A percentile compares a stretch with the other conserved stretches of the same genome.
These are phyloP conservation scores for Schoenoplectus triqueter DNA, from an alignment of 202 grass and related monocot species.

Conservation along the genomic window DNA sequence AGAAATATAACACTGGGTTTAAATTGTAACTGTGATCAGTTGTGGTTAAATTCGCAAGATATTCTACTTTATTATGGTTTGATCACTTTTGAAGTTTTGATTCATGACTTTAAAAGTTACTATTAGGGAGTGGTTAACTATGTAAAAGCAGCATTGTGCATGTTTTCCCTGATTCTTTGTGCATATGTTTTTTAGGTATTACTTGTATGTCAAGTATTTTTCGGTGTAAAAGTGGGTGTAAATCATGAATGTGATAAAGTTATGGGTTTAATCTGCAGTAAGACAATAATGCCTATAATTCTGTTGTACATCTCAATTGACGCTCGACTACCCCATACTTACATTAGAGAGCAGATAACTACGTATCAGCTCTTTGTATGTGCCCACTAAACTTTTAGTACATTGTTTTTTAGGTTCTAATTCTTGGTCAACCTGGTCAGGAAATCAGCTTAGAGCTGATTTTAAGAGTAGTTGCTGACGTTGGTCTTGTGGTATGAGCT, in stretches of 20 bases:
- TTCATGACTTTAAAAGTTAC: too few species aligned
- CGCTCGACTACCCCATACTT: neutral
- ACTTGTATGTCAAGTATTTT: slow-evolving; percentile 56
- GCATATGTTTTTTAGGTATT: slow-evolving; percentile 42
- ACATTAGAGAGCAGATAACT: neutral
- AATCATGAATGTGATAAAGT: too few species aligned
- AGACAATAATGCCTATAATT: neutral
- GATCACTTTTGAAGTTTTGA: too few species aligned
- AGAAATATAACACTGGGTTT: neutral
- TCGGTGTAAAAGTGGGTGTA: neutral
- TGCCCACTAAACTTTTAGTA: neutral
- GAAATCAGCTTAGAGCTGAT: slow-evolving; percentile 89
- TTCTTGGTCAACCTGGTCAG: slow-evolving; percentile 85
- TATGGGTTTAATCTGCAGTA: neutral
- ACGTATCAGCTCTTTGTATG: neutral
- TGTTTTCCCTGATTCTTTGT: neutral
- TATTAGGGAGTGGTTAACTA: neutral
- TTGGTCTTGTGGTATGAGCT: slow-evolving; percentile 88
- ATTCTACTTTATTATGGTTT: neutral
- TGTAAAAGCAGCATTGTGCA: neutral
- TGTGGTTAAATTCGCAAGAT: neutral
- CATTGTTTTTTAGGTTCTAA: slow-evolving; percentile 65
- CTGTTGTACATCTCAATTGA: neutral
- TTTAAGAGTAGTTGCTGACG: slow-evolving; percentile 96
- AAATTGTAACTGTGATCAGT: neutral